These are phyloP conservation scores for Nicotiana tabacum DNA, from an alignment of 257 asterid genomes.

Conservation along the genomic window DNA sequence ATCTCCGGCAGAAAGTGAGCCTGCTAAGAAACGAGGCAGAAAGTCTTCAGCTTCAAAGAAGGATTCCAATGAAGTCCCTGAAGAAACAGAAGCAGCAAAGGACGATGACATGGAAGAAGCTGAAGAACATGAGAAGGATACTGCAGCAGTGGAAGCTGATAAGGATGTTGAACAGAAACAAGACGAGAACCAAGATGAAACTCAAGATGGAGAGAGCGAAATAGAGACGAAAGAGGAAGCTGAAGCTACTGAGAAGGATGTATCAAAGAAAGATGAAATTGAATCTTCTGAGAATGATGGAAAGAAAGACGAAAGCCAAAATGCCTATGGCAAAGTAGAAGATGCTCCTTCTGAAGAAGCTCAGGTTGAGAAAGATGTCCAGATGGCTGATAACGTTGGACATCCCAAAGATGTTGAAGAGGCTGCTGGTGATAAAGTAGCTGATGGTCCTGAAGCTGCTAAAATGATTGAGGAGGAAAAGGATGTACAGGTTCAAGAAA, in stretches of 20 bases:
- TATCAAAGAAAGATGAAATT: neutral
- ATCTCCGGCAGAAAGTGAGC: conserved; percentile 24
- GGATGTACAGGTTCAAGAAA: neutral
- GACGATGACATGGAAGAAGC: conserved; percentile 32
- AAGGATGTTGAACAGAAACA: neutral
- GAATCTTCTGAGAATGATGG: neutral
- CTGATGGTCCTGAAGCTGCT: conserved; percentile 19
- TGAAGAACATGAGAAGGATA: conserved; percentile 21
- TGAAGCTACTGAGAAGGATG: conserved; percentile 13
- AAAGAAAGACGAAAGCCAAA: neutral
- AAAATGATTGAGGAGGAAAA: conserved; percentile 4
- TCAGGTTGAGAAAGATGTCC: neutral
- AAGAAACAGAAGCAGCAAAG: conserved; percentile 24
- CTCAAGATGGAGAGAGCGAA: conserved; percentile 12
- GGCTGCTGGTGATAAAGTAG: neutral
- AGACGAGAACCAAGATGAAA: conserved; percentile 7
- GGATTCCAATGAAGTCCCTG: conserved; percentile 20
- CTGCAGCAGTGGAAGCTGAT: neutral
- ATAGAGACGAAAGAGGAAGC: conserved; percentile 14
- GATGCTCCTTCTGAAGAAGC: conserved; percentile 15
- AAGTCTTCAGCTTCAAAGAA: conserved; percentile 34
- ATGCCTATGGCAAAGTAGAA: neutral
- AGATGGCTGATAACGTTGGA: neutral
- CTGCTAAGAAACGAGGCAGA: conserved; percentile 36
- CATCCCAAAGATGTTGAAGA: neutral